These are phyloP conservation scores for Kappamyces sp. DNA, from an alignment of 192 early-diverging fungal genomes.

Conservation along the genomic window DNA sequence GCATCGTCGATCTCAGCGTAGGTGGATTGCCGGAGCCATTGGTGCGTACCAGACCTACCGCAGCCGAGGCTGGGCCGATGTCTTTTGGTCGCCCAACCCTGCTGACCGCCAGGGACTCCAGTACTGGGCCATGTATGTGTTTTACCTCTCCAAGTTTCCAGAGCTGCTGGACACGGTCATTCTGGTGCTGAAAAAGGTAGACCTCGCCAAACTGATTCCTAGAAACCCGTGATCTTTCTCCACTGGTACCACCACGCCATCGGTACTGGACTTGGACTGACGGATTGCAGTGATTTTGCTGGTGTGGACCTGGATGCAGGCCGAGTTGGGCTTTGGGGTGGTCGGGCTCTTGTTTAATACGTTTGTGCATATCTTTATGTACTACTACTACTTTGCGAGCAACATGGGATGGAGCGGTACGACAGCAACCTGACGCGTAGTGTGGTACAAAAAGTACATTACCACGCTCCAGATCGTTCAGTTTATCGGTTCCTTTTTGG, in stretches of 20 bases:
- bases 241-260: constrained; percentile 52
- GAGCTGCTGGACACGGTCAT: constrained; percentile 49
- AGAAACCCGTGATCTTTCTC: constrained; percentile 47
- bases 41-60: too few relatives aligned
- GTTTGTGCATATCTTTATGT: constrained; percentile 46
- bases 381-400: constrained; percentile 43
- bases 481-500: constrained; percentile 38
- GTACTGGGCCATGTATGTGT: constrained; percentile 38
- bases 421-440: background rate
- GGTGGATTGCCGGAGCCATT: too few relatives aligned
- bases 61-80: constrained; percentile 20
- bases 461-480: constrained; percentile 43
- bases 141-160: constrained; percentile 42
- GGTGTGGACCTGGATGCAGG: constrained; percentile 45
- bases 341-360: constrained; percentile 41
- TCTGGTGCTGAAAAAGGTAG: constrained; percentile 44
- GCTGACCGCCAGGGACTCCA: constrained; percentile 21
- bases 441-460: constrained; percentile 49
- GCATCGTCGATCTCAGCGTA: too few relatives aligned
- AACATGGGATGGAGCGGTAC: constrained; percentile 21
- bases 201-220: background rate
- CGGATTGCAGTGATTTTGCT: constrained; percentile 29
- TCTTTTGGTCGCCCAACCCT: constrained; percentile 36
- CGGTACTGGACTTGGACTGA: background rate
- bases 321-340: constrained; percentile 30